Evolutionary conservation across 495 filamentous ascomycete genomes (phyloP), one percentile per base, ranked within the genome.

Genomic region (Podospora fimiseda): DNA sequence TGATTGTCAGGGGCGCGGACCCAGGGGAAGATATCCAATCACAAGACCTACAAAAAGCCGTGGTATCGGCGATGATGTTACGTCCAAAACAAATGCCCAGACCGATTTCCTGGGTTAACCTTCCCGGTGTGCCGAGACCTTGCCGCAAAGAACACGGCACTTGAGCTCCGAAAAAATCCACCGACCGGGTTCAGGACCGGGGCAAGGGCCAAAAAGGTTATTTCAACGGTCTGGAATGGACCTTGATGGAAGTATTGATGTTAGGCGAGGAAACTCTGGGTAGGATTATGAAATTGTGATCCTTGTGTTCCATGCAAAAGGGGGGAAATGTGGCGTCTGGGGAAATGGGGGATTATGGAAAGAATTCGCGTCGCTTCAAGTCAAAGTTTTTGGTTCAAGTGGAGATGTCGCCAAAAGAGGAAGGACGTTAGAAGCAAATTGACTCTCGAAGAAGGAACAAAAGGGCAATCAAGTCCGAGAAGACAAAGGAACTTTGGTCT

Each of bases 81-180:
- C 23, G 40, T 38, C 37, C 37, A n/a, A 37, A 43, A 46, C 40
- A 52, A 52, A 56, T 18, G 57, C 27, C 50, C 27, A 38, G 45
- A 2, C 23, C 21, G 21, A 18, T 43, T 55, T 60, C 59, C 55
- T 55, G 64, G 64, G 58, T 43, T 59, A 49, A 57, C 55, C 39
- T 53, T 67, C 64, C 64, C 64, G 64, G 48, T 50, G 39, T 59
- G 62, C 64, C 64, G 64, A 50, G 44, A 50, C 62, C 43, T 53
- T 61, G 56, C 62, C 64, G 51, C 43, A 67, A 63, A 57, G 36
- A 57, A 55, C 40, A 22, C 64, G 64, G 64, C 38, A 48, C 19
- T 2, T 38, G 7, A 30, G 37, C 56, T 65, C 64, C 64, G 64
- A n/a, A 9, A 23, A 47, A 16, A 8, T 18, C 23, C 44, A 47